These are phyloP conservation scores for Trypanosoma mega DNA, from an alignment of 208 protist genomes.

Conservation along the genomic window DNA sequence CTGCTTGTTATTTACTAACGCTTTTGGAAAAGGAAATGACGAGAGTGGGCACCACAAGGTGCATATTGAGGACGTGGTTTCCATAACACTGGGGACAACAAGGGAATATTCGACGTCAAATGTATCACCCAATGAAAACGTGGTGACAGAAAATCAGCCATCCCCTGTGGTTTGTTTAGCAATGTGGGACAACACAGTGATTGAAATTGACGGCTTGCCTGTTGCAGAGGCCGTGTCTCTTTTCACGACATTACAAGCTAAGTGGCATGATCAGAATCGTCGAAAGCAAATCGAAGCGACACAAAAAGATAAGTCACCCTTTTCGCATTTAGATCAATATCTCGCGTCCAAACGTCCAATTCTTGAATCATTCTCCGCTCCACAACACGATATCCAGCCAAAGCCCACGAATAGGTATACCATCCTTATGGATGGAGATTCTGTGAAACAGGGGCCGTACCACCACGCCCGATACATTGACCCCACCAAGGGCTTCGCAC, in stretches of 20 bases:
- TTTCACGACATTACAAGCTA: background rate
- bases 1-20: background rate
- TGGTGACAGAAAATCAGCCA: background rate
- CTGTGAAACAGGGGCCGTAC: too few relatives aligned
- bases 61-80: constrained; percentile 1
- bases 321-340: constrained; percentile 14
- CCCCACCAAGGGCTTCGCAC: background rate
- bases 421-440: too few relatives aligned
- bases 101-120: background rate
- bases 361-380: background rate
- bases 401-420: too few relatives aligned
- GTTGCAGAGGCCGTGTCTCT: background rate
- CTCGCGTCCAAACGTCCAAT: background rate
- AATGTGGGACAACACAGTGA: background rate
- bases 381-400: too few relatives aligned
- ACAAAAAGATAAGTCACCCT: background rate
- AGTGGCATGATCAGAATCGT: background rate
- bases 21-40: background rate
- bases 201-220: constrained; percentile 11
- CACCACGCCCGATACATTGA: too few relatives aligned
- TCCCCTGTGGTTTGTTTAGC: constrained; percentile 7
- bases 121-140: background rate
- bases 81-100: background rate
- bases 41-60: background rate
- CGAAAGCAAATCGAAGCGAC: background rate